phyloP scores from a whole-genome alignment of 208 protist genomes.

The Angomonas ambiguus region DNA sequence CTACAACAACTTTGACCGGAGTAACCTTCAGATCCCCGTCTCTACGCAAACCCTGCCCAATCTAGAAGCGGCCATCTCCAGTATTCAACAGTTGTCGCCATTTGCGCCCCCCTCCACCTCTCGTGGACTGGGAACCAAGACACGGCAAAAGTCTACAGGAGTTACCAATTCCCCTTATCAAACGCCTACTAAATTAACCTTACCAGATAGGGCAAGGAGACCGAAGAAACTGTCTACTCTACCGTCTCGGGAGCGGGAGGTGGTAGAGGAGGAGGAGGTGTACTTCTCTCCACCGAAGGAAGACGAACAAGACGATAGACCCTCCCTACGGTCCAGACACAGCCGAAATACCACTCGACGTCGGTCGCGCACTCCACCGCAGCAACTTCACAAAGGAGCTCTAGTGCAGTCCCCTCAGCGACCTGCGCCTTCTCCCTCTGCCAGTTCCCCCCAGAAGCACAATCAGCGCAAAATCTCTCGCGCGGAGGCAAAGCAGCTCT shows the following conservation, averaged over 20 bases:
- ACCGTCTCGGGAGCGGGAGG: no score
- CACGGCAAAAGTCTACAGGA: not conserved
- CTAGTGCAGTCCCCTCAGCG: slow-evolving; percentile 5
- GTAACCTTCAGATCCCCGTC: slow-evolving; percentile 37
- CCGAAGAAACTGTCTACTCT: no score
- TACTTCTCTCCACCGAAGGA: not conserved
- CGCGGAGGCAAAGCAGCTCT: not conserved
- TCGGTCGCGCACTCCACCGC: not conserved
- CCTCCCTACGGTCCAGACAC: not conserved
- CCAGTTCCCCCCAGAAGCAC: not conserved
- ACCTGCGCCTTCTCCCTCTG: slow-evolving; percentile 3
- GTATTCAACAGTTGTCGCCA: slow-evolving; percentile 47
- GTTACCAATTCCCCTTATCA: no score
- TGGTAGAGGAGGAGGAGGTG: no score
- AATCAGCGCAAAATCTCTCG: not conserved
- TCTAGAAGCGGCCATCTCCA: slow-evolving; percentile 62
- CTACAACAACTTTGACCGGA: slow-evolving; percentile 41
- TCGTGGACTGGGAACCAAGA: not conserved
- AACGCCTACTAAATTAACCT: no score
- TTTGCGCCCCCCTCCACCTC: not conserved
- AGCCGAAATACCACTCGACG: not conserved
- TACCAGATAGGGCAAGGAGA: no score
- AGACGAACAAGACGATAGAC: not conserved
- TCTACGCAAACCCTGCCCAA: slow-evolving; percentile 53
- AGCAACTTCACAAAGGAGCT: not conserved